phyloP scores from a whole-genome alignment of 2,329 filamentous ascomycete species.

The Calonectria henricotiae region DNA sequence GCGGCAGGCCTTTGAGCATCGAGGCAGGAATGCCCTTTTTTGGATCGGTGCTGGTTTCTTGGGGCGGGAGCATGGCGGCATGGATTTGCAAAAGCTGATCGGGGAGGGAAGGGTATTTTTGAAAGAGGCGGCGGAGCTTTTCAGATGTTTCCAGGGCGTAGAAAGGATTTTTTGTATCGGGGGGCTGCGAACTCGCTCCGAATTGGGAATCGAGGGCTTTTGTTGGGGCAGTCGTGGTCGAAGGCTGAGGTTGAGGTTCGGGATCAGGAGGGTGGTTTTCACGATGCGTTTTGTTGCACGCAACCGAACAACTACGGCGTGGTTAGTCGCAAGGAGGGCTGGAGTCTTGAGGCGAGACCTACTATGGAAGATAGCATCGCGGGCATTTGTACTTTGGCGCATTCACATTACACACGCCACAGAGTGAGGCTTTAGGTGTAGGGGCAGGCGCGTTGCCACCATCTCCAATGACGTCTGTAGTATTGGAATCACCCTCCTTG shows the following conservation, averaged over 20 bases:
- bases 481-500: constrained; percentile 5
- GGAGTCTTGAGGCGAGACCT: constrained; percentile 51
- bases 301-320: constrained; percentile 71
- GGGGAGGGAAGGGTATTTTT: constrained; percentile 68
- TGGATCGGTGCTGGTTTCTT: constrained; percentile 46
- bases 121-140: constrained; percentile 68
- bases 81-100: constrained; percentile 67
- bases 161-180: constrained; percentile 64
- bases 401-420: constrained; percentile 69
- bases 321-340: constrained; percentile 17
- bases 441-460: constrained; percentile 24
- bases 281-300: constrained; percentile 70
- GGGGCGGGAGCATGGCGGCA: constrained; percentile 66
- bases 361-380: constrained; percentile 74
- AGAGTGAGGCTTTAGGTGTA: constrained; percentile 54
- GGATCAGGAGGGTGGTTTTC: constrained; percentile 66
- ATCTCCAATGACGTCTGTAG: constrained; percentile 15
- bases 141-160: constrained; percentile 67
- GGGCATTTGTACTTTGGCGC: constrained; percentile 76
- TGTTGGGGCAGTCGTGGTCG: constrained; percentile 28
- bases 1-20: constrained; percentile 55
- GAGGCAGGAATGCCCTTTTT: constrained; percentile 54
- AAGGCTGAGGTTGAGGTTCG: constrained; percentile 51
- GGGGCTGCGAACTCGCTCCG: constrained; percentile 12
- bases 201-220: constrained; percentile 26